Evolutionary conservation across 1,284 basidiomycete genomes (phyloP).

Genomic region (Cryptococcus amylolentus): DNA sequence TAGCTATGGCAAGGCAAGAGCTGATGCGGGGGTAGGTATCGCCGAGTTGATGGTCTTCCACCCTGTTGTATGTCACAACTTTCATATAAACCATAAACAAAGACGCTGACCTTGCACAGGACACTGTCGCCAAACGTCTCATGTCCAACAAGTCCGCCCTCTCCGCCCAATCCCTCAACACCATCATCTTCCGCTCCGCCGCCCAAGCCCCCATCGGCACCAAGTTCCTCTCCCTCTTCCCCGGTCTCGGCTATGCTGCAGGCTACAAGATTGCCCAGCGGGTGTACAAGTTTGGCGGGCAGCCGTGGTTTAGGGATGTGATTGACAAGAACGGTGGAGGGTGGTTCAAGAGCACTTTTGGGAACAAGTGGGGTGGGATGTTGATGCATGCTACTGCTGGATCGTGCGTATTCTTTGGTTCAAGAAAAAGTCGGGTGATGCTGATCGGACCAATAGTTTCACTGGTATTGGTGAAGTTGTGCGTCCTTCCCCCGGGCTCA

Average conservation of each 20-base stretch:
- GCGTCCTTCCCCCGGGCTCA: conserved; percentile 36
- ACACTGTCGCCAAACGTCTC: conserved; percentile 93
- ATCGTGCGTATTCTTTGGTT: conserved; percentile 56
- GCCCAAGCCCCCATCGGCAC: conserved; percentile 65
- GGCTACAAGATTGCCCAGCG: conserved; percentile 94
- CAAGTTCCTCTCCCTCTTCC: conserved; percentile 89
- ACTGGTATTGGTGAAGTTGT: conserved; percentile 98
- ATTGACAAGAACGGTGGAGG: conserved; percentile 73
- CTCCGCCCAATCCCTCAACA: conserved; percentile 60
- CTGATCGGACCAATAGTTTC: conserved; percentile 55
- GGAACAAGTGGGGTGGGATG: conserved; percentile 93
- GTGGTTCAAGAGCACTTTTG: conserved; percentile 76
- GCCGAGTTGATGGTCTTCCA: conserved; percentile 91
- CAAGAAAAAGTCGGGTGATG: neutral
- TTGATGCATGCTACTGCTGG: conserved; percentile 95
- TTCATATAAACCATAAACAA: neutral
- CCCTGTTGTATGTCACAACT: conserved; percentile 56
- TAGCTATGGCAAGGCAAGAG: neutral
- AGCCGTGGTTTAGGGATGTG: conserved; percentile 95
- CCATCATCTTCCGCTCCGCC: conserved; percentile 84
- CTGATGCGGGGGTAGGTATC: conserved; percentile 60
- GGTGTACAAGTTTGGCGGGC: conserved; percentile 97
- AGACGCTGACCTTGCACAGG: conserved; percentile 42
- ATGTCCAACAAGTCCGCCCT: conserved; percentile 94
- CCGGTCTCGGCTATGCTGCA: conserved; percentile 95